Evolutionary conservation across 768 basidiomycete genomes (phyloP).

Genomic region (Coprinellus micaceus): DNA sequence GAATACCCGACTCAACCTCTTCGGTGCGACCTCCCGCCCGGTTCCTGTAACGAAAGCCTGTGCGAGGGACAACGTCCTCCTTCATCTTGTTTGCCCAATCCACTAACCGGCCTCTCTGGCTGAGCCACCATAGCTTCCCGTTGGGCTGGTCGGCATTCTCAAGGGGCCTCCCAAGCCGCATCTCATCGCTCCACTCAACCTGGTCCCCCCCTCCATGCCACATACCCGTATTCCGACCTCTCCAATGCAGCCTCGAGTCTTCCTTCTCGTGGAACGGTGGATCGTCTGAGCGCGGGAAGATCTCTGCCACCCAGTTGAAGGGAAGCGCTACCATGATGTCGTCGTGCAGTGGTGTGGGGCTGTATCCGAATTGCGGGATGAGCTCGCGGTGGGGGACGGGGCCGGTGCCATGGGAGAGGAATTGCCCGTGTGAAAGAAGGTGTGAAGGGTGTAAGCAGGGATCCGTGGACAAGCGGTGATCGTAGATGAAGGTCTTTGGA

Average conservation of each 20-base stretch:
- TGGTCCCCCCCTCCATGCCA: constrained; percentile 27
- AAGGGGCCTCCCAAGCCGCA: constrained; percentile 35
- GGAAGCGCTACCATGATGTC: constrained; percentile 49
- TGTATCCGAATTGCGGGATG: constrained; percentile 50
- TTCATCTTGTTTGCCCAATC: constrained; percentile 25
- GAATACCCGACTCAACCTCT: not conserved
- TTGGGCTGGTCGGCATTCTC: constrained; percentile 11
- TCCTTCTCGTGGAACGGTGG: constrained; percentile 57
- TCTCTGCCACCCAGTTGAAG: constrained; percentile 40
- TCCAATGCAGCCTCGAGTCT: constrained; percentile 60
- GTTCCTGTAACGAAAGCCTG: not conserved
- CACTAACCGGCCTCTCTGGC: constrained; percentile 44
- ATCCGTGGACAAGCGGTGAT: constrained; percentile 42
- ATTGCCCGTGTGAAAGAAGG: constrained; percentile 45
- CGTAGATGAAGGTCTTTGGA: constrained; percentile 42
- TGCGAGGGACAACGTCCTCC: not conserved
- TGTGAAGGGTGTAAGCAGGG: constrained; percentile 41
- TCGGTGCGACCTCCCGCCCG: not conserved
- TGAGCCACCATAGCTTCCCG: constrained; percentile 6
- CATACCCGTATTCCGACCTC: constrained; percentile 71
- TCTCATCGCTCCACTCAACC: not conserved
- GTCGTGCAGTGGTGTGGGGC: constrained; percentile 44
- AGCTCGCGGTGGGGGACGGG: constrained; percentile 39
- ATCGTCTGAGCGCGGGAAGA: constrained; percentile 36
- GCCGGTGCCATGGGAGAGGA: constrained; percentile 44